These are phyloP conservation scores for Gomphus bonarii DNA, from an alignment of 1,284 basidiomycete species.

Conservation along the genomic window DNA sequence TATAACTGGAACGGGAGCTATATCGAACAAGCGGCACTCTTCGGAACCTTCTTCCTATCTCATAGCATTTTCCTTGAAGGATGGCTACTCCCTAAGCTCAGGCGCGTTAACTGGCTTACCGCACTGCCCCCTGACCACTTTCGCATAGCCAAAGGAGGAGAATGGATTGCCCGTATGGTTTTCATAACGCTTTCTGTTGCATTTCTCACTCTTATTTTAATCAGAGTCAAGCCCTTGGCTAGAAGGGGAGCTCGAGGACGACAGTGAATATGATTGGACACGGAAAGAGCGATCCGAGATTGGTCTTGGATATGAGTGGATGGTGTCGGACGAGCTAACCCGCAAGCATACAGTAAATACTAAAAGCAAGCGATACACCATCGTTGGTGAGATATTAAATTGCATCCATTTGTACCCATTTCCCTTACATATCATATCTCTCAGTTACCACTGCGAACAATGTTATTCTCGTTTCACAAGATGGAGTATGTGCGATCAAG, in stretches of 20 bases:
- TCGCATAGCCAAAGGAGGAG: background rate
- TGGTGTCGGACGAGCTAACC: background rate
- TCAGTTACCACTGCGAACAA: background rate
- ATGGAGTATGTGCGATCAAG: slow-evolving; percentile 20
- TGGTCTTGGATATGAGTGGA: background rate
- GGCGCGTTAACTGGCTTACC: background rate
- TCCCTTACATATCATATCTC: background rate
- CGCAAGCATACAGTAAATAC: background rate
- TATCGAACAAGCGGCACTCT: background rate
- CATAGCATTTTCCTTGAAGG: background rate
- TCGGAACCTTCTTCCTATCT: background rate
- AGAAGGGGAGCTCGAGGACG: background rate
- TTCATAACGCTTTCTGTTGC: background rate
- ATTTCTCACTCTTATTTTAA: background rate
- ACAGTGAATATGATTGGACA: background rate
- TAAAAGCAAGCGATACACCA: background rate
- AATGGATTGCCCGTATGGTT: background rate
- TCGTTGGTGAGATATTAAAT: background rate
- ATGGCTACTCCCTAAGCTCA: background rate
- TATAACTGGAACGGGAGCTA: background rate
- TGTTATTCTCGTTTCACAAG: slow-evolving; percentile 19
- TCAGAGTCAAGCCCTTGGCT: background rate
- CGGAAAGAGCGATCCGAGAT: background rate
- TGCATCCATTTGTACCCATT: background rate
- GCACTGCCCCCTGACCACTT: background rate